These are phyloP conservation scores for Paraleonurus japonicus DNA, from an alignment of 257 asterid genomes.

Conservation along the genomic window DNA sequence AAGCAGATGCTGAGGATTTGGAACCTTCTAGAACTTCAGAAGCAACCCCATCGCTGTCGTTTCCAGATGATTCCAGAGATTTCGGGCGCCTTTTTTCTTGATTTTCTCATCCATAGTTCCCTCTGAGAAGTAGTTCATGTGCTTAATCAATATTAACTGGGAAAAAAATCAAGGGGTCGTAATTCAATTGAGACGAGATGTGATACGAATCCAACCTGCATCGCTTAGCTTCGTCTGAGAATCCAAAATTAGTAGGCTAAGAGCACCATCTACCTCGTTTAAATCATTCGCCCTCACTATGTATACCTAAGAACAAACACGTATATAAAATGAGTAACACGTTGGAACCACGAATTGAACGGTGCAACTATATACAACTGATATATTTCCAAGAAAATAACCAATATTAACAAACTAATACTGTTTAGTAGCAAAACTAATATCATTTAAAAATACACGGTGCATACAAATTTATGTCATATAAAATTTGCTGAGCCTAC, in stretches of 20 bases:
- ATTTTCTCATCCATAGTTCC: conserved; percentile 20
- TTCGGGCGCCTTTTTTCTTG: conserved; percentile 35
- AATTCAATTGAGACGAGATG: neutral
- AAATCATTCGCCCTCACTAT: conserved; percentile 61
- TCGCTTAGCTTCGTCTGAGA: conserved; percentile 52
- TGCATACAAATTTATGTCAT: too few species aligned
- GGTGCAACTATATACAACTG: neutral
- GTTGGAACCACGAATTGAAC: too few species aligned
- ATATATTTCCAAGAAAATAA: too few species aligned
- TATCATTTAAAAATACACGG: too few species aligned
- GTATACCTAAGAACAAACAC: conserved; percentile 42
- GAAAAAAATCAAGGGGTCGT: neutral
- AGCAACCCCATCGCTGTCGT: conserved; percentile 56
- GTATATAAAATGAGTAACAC: neutral
- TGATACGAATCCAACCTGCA: conserved; percentile 42
- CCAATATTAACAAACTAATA: too few species aligned
- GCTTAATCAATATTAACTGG: neutral
- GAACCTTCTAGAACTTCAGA: conserved; percentile 57
- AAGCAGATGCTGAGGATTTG: conserved; percentile 28
- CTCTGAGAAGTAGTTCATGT: conserved; percentile 25
- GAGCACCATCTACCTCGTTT: conserved; percentile 73
- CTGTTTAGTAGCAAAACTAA: too few species aligned
- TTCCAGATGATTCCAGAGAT: conserved; percentile 54
- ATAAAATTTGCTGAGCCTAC: too few species aligned
- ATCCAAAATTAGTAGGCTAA: conserved; percentile 68